These are phyloP conservation scores for Ceratocystis harringtonii DNA, from an alignment of 2,329 filamentous ascomycete species.

Conservation along the genomic window DNA sequence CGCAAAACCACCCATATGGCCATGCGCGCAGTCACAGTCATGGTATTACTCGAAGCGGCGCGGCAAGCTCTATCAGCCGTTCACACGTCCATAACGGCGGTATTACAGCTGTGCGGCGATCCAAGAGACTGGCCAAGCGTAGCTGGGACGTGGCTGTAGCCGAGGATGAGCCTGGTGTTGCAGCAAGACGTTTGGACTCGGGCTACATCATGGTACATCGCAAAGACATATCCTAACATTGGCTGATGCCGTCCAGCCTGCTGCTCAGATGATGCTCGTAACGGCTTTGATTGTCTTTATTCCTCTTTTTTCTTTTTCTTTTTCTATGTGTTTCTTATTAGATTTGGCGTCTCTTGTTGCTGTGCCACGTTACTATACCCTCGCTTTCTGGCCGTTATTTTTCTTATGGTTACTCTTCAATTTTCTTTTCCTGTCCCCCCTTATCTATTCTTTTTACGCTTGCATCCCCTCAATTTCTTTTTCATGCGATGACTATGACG, in stretches of 20 bases:
- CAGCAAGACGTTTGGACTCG: slow-evolving; percentile 4
- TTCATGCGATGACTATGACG: background rate
- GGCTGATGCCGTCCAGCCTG: slow-evolving; percentile 2
- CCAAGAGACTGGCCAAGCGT: slow-evolving; percentile 3
- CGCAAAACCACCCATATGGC: background rate
- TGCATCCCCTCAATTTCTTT: background rate
- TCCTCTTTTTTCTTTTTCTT: slow-evolving; percentile 7
- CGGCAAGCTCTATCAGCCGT: background rate
- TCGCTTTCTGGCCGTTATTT: slow-evolving; percentile 8
- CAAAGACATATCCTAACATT: slow-evolving; percentile 34
- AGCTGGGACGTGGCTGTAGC: slow-evolving; percentile 10
- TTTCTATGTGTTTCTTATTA: background rate
- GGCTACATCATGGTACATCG: slow-evolving; percentile 41
- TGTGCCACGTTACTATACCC: slow-evolving; percentile 7
- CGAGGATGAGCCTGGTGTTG: slow-evolving; percentile 4
- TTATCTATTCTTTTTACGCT: background rate
- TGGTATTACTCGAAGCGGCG: background rate
- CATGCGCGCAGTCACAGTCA: background rate
- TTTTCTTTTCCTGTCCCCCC: background rate
- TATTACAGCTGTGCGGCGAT: slow-evolving; percentile 3
- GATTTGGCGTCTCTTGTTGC: slow-evolving; percentile 14
- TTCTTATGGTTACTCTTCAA: background rate
- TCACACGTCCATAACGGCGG: background rate
- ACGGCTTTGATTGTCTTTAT: slow-evolving; percentile 7
- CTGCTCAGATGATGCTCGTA: background rate